Evolutionary conservation across 805 yeast genomes (phyloP).

Genomic region (Lachancea fermentati): DNA sequence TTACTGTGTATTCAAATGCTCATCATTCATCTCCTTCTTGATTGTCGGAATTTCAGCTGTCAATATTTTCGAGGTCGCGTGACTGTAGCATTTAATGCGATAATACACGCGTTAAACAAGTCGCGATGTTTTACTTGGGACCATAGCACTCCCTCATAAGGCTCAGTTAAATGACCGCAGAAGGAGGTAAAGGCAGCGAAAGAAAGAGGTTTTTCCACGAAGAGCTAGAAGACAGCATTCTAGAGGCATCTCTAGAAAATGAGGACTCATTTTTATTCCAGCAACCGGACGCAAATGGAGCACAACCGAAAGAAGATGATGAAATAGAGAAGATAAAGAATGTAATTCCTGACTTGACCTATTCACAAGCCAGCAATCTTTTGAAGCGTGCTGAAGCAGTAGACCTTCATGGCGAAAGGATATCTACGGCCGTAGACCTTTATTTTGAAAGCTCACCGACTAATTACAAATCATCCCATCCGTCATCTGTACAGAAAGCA

Average conservation of each 20-base stretch:
- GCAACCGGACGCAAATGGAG: not conserved
- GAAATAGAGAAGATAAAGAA: slow-evolving; percentile 6
- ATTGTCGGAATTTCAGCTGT: too few relatives aligned
- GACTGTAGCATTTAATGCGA: not conserved
- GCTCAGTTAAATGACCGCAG: not conserved
- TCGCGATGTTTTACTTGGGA: too few relatives aligned
- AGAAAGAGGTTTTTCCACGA: slow-evolving; percentile 27
- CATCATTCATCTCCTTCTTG: too few relatives aligned
- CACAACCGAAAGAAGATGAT: slow-evolving; percentile 3
- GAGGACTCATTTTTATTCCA: slow-evolving; percentile 8
- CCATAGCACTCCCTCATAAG: too few relatives aligned
- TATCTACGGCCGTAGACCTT: slow-evolving; percentile 37
- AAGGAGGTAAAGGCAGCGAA: slow-evolving; percentile 4
- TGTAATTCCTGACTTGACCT: slow-evolving; percentile 4
- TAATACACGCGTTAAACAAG: too few relatives aligned
- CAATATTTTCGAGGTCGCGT: not conserved
- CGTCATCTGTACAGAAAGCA: not conserved
- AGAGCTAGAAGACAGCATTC: slow-evolving; percentile 20
- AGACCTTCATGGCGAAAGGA: slow-evolving; percentile 20
- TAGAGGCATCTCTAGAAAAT: slow-evolving; percentile 2
- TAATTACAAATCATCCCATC: not conserved
- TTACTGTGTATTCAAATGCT: too few relatives aligned
- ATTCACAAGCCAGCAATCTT: slow-evolving; percentile 3
- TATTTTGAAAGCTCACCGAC: slow-evolving; percentile 30
- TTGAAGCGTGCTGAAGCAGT: not conserved